A percentile compares a stretch with the other conserved stretches of the same genome.
These are phyloP conservation scores for Colletotrichum gigasporum DNA, from an alignment of 2,329 filamentous ascomycete species.

Conservation along the genomic window DNA sequence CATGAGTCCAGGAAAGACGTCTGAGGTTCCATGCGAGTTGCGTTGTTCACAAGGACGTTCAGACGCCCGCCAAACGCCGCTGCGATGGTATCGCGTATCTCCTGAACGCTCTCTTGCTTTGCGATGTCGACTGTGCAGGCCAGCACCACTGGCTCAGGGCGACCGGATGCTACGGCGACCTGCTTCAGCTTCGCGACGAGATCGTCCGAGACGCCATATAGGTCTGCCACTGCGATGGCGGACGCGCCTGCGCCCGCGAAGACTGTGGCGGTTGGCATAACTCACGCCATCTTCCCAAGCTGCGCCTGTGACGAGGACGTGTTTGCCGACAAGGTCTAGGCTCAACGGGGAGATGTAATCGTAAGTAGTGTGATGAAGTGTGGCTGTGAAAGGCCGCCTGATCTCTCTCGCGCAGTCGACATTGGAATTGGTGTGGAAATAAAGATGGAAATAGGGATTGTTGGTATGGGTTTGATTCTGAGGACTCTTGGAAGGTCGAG, in stretches of 20 bases:
- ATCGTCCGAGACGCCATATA: slow-evolving; percentile 29
- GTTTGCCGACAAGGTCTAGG: slow-evolving; percentile 28
- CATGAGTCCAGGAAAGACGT: slow-evolving; percentile 32
- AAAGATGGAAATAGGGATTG: too few relatives aligned
- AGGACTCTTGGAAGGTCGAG: too few relatives aligned
- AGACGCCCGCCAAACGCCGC: slow-evolving; percentile 25
- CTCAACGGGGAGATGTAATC: slow-evolving; percentile 24
- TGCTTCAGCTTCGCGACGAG: slow-evolving; percentile 32
- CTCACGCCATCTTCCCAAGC: slow-evolving; percentile 33
- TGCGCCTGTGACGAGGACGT: slow-evolving; percentile 36
- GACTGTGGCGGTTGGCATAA: slow-evolving; percentile 29
- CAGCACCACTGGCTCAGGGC: slow-evolving; percentile 28
- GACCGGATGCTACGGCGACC: slow-evolving; percentile 32
- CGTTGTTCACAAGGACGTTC: slow-evolving; percentile 30
- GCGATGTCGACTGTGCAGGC: slow-evolving; percentile 31
- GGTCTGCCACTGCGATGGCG: slow-evolving; percentile 35
- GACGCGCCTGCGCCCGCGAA: slow-evolving; percentile 36
- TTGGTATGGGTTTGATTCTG: too few relatives aligned
- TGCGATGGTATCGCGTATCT: slow-evolving; percentile 11
- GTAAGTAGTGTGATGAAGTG: slow-evolving; percentile 16
- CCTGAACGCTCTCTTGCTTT: slow-evolving; percentile 27
- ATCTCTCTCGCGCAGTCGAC: too few relatives aligned
- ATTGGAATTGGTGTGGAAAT: too few relatives aligned
- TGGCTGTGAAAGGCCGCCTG: not conserved
- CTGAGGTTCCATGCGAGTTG: slow-evolving; percentile 28